Percentiles rank a stretch among this genome's conserved stretches.
These are phyloP conservation scores for Coemansia sp. DNA, from an alignment of 192 early-diverging fungal genomes.

Conservation along the genomic window DNA sequence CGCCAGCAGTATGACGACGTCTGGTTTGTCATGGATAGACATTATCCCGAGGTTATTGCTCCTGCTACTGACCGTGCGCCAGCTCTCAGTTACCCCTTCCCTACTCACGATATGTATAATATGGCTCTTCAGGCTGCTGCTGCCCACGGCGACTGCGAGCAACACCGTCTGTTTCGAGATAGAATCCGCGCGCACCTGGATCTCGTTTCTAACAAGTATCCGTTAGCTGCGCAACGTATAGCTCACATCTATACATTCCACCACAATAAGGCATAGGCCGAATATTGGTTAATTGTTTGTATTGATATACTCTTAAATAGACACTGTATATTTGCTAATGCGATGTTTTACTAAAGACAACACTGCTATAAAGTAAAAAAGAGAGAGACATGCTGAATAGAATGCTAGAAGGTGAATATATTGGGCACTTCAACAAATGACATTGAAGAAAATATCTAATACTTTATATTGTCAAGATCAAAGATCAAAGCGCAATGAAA, in stretches of 20 bases:
- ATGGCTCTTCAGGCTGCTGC: conserved; percentile 17
- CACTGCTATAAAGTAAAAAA: too few species aligned
- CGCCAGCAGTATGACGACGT: conserved; percentile 14
- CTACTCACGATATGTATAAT: conserved; percentile 38
- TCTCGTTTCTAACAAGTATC: background rate
- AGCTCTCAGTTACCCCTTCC: conserved; percentile 17
- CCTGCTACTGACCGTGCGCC: background rate
- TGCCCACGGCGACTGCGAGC: conserved; percentile 16
- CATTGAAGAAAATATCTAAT: too few species aligned
- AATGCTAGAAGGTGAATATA: too few species aligned
- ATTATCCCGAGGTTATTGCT: conserved; percentile 25
- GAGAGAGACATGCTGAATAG: too few species aligned
- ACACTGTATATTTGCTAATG: background rate
- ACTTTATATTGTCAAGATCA: too few species aligned
- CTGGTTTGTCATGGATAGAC: conserved; percentile 27
- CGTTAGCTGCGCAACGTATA: conserved; percentile 20
- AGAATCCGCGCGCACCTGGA: conserved; percentile 31
- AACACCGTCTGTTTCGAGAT: conserved; percentile 33
- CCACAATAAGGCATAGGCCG: background rate
- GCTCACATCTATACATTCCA: conserved; percentile 17
- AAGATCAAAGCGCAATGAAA: too few species aligned
- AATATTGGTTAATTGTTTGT: background rate
- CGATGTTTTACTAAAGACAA: too few species aligned
- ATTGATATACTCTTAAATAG: background rate
- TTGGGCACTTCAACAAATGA: too few species aligned